Percentiles rank a stretch among this genome's conserved stretches.
phyloP scores from a whole-genome alignment of 176 grass and related monocot species.

The Hordeum marinum region DNA sequence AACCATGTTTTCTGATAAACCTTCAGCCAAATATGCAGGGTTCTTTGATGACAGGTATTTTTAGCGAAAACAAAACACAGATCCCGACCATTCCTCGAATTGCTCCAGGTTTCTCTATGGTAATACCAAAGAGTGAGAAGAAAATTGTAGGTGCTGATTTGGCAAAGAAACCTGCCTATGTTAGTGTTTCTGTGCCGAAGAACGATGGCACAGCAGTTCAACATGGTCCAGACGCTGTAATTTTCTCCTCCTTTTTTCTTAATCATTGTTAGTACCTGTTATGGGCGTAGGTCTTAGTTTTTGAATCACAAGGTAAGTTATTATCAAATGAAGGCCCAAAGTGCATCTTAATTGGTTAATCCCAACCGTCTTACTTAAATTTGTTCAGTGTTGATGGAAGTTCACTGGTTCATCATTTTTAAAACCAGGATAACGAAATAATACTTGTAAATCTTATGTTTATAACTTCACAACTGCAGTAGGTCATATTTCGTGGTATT shows the following conservation, averaged over 20 bases:
- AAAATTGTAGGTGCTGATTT: conserved; percentile 46
- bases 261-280: not conserved
- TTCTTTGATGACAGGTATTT: conserved; percentile 28
- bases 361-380: not conserved
- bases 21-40: conserved; percentile 48
- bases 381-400: not conserved
- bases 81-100: conserved; percentile 79
- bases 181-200: conserved; percentile 61
- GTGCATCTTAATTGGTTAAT: not conserved
- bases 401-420: conserved; percentile 2
- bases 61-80: conserved; percentile 74
- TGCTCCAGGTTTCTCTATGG: conserved; percentile 66
- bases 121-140: conserved; percentile 54
- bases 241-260: not conserved
- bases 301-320: not conserved
- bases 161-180: conserved; percentile 69
- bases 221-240: conserved; percentile 44
- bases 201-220: conserved; percentile 42
- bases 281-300: not conserved
- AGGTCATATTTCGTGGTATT: conserved; percentile 2
- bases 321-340: not conserved
- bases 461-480: not conserved
- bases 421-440: not conserved
- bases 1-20: conserved; percentile 48
- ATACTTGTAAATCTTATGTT: not conserved